Evolutionary conservation across 495 filamentous ascomycete genomes (phyloP).

Genomic region (Annulohypoxylon stygium): DNA sequence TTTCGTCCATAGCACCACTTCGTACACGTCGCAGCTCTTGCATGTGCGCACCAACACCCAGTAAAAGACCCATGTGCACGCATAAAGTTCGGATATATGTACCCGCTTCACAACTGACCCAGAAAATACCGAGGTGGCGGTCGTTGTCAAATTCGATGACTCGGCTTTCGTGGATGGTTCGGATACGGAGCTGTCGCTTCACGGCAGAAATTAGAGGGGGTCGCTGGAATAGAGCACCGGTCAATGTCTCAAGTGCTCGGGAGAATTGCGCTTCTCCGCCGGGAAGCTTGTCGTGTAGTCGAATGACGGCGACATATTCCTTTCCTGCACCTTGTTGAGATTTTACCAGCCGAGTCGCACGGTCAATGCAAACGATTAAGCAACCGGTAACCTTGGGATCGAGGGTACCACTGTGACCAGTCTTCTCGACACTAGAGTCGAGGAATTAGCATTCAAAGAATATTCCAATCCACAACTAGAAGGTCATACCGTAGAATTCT

Average conservation of each 20-base stretch:
- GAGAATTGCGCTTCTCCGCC: constrained; percentile 91
- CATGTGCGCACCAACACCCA: constrained; percentile 98
- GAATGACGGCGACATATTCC: constrained; percentile 70
- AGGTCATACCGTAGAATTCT: constrained; percentile 82
- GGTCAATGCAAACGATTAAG: constrained; percentile 94
- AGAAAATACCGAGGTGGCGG: constrained; percentile 97
- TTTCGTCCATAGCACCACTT: constrained; percentile 93
- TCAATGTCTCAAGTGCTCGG: constrained; percentile 92
- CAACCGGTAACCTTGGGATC: constrained; percentile 86
- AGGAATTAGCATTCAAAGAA: constrained; percentile 39
- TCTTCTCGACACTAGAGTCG: constrained; percentile 84
- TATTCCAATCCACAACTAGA: not conserved
- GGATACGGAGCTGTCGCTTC: constrained; percentile 96
- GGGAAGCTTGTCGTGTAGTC: constrained; percentile 90
- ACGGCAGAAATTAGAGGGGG: constrained; percentile 97
- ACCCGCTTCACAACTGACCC: constrained; percentile 98
- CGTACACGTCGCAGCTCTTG: constrained; percentile 96
- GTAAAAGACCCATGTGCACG: constrained; percentile 91
- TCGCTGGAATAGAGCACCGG: constrained; percentile 96
- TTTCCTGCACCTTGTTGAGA: constrained; percentile 98
- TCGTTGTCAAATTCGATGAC: constrained; percentile 98
- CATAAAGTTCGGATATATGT: constrained; percentile 98
- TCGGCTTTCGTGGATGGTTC: constrained; percentile 96
- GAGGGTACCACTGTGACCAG: constrained; percentile 95
- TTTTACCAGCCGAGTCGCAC: constrained; percentile 96